Percentiles rank a stretch among this genome's conserved stretches.
Conservation (phyloP, 2,329 filamentous ascomycete species). For the Phialophora macrospora region DNA sequence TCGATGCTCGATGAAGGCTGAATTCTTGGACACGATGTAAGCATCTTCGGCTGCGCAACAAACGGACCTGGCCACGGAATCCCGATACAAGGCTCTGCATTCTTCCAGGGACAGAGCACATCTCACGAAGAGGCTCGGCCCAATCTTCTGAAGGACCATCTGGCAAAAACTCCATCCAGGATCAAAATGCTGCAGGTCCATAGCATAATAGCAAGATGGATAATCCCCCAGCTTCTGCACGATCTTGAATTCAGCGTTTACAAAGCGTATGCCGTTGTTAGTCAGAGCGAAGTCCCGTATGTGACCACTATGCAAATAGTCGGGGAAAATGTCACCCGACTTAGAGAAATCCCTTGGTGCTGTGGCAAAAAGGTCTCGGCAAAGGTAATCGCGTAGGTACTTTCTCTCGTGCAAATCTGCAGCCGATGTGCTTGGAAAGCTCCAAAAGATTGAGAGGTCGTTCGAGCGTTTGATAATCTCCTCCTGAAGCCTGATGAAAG, state of each 20-base stretch:
- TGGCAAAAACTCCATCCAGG: too few relatives aligned
- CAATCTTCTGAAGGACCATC: not conserved
- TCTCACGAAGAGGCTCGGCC: not conserved
- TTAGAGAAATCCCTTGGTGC: not conserved
- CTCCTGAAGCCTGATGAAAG: slow-evolving; percentile 37
- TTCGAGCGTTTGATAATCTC: slow-evolving; percentile 32
- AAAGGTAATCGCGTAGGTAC: not conserved
- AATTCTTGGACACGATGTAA: not conserved
- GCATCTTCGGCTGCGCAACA: too few relatives aligned
- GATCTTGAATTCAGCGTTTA: not conserved
- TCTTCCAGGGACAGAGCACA: too few relatives aligned
- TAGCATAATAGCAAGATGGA: not conserved
- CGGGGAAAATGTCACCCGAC: too few relatives aligned
- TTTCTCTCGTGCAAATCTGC: not conserved
- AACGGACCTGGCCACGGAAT: too few relatives aligned
- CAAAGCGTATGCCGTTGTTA: slow-evolving; percentile 3
- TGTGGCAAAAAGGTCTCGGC: slow-evolving; percentile 1
- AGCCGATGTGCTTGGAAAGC: not conserved
- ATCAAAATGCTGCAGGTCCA: too few relatives aligned
- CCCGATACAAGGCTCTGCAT: too few relatives aligned
- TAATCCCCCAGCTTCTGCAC: not conserved
- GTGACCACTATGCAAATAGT: too few relatives aligned
- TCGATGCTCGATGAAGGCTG: not conserved
- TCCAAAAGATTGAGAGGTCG: slow-evolving; percentile 9
- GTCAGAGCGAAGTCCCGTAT: slow-evolving; percentile 1